Percentiles rank a stretch among this genome's conserved stretches.
Conservation (phyloP, 495 filamentous ascomycete species). For the Penicillium cosmopolitanum region DNA sequence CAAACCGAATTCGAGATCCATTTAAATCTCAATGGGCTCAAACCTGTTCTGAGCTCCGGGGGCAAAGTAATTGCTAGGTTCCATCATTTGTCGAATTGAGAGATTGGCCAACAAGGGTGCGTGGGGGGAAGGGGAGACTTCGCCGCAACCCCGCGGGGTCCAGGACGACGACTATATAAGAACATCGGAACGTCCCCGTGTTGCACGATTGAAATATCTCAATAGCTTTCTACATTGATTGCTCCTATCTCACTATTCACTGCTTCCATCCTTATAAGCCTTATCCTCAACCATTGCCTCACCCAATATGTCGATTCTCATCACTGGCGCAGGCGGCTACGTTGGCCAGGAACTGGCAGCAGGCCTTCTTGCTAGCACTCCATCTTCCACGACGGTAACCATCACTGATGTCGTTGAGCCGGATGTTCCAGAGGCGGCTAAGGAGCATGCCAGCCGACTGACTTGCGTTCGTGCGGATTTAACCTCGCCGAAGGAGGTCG, state of each 20-base stretch:
- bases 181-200: background rate
- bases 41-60: background rate
- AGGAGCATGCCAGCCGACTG: conserved; percentile 45
- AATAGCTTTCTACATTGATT: background rate
- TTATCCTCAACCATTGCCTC: conserved; percentile 5
- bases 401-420: conserved; percentile 69
- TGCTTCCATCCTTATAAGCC: conserved; percentile 3
- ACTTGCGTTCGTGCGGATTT: conserved; percentile 66
- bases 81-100: conserved; percentile 17
- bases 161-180: conserved; percentile 20
- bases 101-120: conserved; percentile 2
- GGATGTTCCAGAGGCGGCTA: conserved; percentile 50
- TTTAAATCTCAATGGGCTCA: no score
- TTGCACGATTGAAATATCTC: background rate
- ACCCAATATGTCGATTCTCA: conserved; percentile 62
- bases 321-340: conserved; percentile 73
- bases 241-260: background rate
- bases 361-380: conserved; percentile 59
- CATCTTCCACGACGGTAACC: conserved; percentile 54
- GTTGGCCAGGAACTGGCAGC: conserved; percentile 69
- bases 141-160: conserved; percentile 19
- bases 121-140: conserved; percentile 21
- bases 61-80: background rate
- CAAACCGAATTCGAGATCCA: no score
- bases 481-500: conserved; percentile 57